Conservation (phyloP, 2,329 filamentous ascomycete species). For the Chrysosporium queenslandicum region DNA sequence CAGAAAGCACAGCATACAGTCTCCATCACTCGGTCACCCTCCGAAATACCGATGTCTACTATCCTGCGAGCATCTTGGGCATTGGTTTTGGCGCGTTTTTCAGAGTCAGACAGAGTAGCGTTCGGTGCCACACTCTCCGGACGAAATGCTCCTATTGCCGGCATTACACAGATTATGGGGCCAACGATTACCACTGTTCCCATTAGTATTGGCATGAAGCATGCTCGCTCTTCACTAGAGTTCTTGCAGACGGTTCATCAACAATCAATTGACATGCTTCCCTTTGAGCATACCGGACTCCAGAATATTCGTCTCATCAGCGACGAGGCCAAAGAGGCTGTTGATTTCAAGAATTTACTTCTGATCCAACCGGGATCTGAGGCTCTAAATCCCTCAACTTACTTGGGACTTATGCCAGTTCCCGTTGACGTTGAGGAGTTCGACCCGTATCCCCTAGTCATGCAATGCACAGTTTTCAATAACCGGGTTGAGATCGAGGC, state of each 20-base stretch:
- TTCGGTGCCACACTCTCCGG: slow-evolving; percentile 36
- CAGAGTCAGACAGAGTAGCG: slow-evolving; percentile 29
- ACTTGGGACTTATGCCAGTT: not conserved
- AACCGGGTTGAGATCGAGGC: slow-evolving; percentile 44
- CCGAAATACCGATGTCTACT: not conserved
- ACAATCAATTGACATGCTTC: slow-evolving; percentile 45
- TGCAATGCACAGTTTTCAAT: slow-evolving; percentile 51
- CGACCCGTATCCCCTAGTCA: slow-evolving; percentile 40
- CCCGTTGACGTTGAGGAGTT: not conserved
- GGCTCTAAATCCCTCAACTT: not conserved
- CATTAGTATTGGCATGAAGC: slow-evolving; percentile 23
- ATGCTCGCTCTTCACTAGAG: not conserved
- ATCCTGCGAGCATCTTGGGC: slow-evolving; percentile 26
- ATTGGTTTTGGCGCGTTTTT: slow-evolving; percentile 27
- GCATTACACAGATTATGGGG: slow-evolving; percentile 32
- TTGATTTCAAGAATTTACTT: slow-evolving; percentile 32
- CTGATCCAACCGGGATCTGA: slow-evolving; percentile 21
- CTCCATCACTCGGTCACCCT: not conserved
- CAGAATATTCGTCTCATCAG: slow-evolving; percentile 39
- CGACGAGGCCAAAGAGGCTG: slow-evolving; percentile 30
- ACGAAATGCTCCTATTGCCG: slow-evolving; percentile 28
- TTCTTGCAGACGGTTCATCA: slow-evolving; percentile 44
- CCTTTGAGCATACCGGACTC: slow-evolving; percentile 44
- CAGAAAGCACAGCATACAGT: not conserved
- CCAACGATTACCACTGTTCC: slow-evolving; percentile 34